A percentile compares a stretch with the other conserved stretches of the same genome.
phyloP scores from a whole-genome alignment of 352 stramenopile species.

The Plasmopara muralis region DNA sequence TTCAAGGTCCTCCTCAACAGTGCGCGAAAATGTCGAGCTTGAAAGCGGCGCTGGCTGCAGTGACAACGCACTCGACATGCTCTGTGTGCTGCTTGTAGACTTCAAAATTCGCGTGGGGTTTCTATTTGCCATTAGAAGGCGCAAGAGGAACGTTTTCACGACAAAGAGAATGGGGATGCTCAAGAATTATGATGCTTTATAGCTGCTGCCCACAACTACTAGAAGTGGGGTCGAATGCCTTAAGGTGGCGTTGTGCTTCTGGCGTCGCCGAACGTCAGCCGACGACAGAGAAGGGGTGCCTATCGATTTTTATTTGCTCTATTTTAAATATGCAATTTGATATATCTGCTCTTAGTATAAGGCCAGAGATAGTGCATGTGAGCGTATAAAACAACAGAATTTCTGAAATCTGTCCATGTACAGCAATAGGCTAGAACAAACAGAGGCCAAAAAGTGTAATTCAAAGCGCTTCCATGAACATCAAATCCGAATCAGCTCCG shows the following conservation, averaged over 20 bases:
- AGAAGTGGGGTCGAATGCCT: conserved; percentile 8
- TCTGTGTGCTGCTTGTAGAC: conserved; percentile 29
- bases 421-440: conserved; percentile 1
- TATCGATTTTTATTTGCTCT: background rate
- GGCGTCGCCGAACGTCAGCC: conserved; percentile 1
- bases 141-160: background rate
- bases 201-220: background rate
- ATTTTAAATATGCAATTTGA: background rate
- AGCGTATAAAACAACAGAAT: too few species aligned
- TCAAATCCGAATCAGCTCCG: conserved; percentile 46
- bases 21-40: conserved; percentile 18
- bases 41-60: conserved; percentile 35
- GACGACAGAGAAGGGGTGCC: conserved; percentile 4
- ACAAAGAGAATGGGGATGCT: conserved; percentile 3
- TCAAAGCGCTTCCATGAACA: conserved; percentile 70
- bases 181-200: too few species aligned
- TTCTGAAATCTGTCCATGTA: too few species aligned
- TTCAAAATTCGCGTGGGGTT: conserved; percentile 24
- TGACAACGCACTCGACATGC: conserved; percentile 36
- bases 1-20: conserved; percentile 54
- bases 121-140: conserved; percentile 13
- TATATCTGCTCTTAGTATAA: background rate
- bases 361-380: too few species aligned
- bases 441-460: conserved; percentile 4
- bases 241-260: conserved; percentile 9